phyloP scores from a whole-genome alignment of 2,329 filamentous ascomycete genomes.

The Grosmannia serpens region DNA sequence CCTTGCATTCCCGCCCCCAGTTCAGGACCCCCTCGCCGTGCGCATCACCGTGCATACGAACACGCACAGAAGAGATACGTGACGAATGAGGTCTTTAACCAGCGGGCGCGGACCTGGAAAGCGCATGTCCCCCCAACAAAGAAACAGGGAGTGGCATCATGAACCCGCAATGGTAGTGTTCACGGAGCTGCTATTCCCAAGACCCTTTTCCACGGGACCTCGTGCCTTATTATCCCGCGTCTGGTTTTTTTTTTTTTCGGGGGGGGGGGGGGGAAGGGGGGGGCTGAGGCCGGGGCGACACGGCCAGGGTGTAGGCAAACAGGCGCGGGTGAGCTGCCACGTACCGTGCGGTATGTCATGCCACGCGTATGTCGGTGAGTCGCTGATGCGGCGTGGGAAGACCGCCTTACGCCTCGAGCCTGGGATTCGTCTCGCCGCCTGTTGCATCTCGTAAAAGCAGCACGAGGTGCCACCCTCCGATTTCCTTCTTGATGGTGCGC shows the following conservation, averaged over 20 bases:
- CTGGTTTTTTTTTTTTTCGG: neutral
- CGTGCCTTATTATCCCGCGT: neutral
- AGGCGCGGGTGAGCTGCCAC: neutral
- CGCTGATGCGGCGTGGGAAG: neutral
- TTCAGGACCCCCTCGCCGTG: neutral
- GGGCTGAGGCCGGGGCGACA: neutral
- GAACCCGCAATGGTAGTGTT: neutral
- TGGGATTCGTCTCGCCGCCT: neutral
- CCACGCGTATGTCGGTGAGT: neutral
- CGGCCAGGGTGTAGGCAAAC: neutral
- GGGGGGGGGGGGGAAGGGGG: neutral
- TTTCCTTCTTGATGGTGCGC: neutral
- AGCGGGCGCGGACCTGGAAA: neutral
- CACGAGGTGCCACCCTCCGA: neutral
- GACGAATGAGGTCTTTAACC: neutral
- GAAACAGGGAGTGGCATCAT: neutral
- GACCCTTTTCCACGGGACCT: neutral
- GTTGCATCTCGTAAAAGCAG: neutral
- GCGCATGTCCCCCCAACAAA: neutral
- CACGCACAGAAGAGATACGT: neutral
- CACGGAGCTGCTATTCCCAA: neutral
- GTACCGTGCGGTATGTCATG: neutral
- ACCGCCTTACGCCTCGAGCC: neutral
- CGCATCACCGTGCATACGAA: neutral
- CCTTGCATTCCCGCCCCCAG: neutral